These are phyloP conservation scores for Ochromonas danica DNA, from an alignment of 108 stramenopile species.

Conservation along the genomic window DNA sequence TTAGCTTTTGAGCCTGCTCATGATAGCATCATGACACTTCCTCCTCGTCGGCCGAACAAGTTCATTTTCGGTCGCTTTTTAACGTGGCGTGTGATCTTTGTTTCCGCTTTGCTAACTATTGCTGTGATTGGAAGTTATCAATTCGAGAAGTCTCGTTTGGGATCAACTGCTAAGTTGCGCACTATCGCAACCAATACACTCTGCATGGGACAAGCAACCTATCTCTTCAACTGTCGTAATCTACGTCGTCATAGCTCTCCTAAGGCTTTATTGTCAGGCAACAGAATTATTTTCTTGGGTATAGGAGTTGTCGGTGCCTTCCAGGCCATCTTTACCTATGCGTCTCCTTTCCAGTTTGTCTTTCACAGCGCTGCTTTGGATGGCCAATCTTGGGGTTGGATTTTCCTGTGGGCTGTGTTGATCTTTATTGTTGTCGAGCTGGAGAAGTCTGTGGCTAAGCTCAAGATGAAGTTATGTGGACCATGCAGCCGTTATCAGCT, in stretches of 20 bases:
- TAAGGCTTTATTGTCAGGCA: not conserved
- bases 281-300: not conserved
- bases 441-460: not conserved
- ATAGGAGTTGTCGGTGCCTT: not conserved
- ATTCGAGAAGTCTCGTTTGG: not conserved
- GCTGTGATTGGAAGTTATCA: not conserved
- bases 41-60: not conserved
- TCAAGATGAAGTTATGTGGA: no score
- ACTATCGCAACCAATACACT: not conserved
- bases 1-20: constrained; percentile 11
- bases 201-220: not conserved
- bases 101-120: not conserved
- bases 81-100: not conserved
- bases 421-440: not conserved
- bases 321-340: not conserved
- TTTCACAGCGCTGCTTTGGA: not conserved
- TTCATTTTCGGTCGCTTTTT: not conserved
- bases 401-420: not conserved
- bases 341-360: not conserved
- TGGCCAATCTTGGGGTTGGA: not conserved
- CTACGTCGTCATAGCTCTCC: not conserved
- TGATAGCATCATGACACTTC: not conserved
- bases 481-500: no score
- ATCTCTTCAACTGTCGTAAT: not conserved
- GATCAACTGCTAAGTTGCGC: not conserved